Base-by-base conservation (phyloP, 176 grass and related monocot species). In the Cymbopogon citratus region DNA sequence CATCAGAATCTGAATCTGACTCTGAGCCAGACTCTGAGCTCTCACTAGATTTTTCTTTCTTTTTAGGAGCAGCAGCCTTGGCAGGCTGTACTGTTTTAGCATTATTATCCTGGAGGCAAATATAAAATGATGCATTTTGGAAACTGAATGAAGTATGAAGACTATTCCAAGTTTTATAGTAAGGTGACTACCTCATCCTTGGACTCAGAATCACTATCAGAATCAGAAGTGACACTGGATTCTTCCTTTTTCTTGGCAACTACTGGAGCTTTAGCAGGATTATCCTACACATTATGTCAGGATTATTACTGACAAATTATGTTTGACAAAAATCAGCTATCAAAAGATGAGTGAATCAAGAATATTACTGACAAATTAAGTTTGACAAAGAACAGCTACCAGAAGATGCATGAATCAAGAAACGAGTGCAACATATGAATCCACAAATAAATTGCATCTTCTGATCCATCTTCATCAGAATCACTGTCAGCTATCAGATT, bases 401-500 rank as follows among this genome's bases (percentile, higher is more conserved):
- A n/a, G 38, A 12, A 62, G 18, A 40, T 51, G 73, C 2, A 48
- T 18, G 23, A 34, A 52, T 52, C n/a, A 85, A 76, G 15, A 18
- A 1, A 64, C 23, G 52, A 84, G 29, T 12, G 5, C 41, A 33
- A 52, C 41, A 35, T 29, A 34, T 35, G 40, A 36, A 40, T 56
- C 12, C 13, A 70, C 12, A 68, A 25, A 43, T 18, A 31, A 15
- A 76, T 74, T 71, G 81, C 87, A 23, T 89, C 78, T 59, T 89
- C 87, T 40, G 87, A 86, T 73, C 77, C 84, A 19, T 82, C 83
- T 66, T 89, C 83, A 78, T 89, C 87, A 66, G 83, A 85, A 45
- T 81, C 87, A 19, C 83, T 89, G 23, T 85, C 87, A 78, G 46
- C 78, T 66, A 11, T 77, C 66, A 64, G 77, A 65, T 14, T 81